These are phyloP conservation scores for Exophiala sp. DNA, from an alignment of 2,329 filamentous ascomycete genomes.

Conservation along the genomic window DNA sequence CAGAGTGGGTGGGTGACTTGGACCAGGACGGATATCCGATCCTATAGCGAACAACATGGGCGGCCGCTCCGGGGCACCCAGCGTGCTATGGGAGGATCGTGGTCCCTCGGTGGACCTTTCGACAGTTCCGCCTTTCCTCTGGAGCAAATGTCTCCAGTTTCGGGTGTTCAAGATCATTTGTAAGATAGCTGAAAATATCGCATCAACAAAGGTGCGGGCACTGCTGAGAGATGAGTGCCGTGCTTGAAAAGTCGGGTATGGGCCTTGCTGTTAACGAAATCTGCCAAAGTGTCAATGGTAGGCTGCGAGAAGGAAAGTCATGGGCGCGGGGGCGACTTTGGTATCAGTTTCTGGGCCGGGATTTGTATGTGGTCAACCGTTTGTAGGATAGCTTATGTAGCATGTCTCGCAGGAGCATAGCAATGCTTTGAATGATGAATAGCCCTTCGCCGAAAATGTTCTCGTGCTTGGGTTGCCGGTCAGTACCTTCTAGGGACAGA, in stretches of 20 bases:
- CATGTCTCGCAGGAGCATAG: not conserved
- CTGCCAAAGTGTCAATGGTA: no score
- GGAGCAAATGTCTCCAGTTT: not conserved
- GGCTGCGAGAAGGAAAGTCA: not conserved
- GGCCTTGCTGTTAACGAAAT: no score
- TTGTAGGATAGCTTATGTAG: not conserved
- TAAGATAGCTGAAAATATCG: constrained; percentile 6
- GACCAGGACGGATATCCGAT: constrained; percentile 41
- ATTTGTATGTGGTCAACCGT: no score
- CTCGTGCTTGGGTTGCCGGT: no score
- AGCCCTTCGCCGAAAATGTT: not conserved
- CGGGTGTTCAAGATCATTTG: constrained; percentile 4
- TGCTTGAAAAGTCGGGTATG: not conserved
- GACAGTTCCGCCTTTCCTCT: not conserved
- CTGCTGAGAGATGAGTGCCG: not conserved
- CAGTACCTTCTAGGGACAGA: no score
- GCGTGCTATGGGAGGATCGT: not conserved
- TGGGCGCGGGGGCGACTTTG: no score
- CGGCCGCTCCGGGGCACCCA: not conserved
- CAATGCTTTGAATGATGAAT: not conserved
- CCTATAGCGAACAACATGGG: not conserved
- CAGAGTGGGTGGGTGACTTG: constrained; percentile 40
- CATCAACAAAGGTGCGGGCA: not conserved
- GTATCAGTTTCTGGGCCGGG: no score
- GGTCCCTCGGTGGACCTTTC: not conserved